phyloP scores from a whole-genome alignment of 2,329 filamentous ascomycete species.

The Microsporum canis region DNA sequence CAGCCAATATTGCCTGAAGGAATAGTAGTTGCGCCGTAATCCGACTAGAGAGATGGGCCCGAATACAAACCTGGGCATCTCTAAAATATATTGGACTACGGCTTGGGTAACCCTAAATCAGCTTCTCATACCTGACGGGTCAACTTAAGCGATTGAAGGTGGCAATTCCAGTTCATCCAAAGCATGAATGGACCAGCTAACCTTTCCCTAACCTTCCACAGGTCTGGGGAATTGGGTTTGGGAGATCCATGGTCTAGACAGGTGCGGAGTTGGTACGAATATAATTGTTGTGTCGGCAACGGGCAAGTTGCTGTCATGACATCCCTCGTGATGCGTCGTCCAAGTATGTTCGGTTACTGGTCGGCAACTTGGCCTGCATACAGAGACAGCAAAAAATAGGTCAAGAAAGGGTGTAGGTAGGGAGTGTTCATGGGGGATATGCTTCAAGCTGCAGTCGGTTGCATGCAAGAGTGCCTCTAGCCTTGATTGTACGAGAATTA shows the following conservation, averaged over 20 bases:
- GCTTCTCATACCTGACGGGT: not conserved
- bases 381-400: not conserved
- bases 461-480: not conserved
- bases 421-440: not conserved
- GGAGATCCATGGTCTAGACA: not conserved
- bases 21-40: too few species aligned
- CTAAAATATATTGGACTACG: too few species aligned
- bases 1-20: not conserved
- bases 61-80: too few species aligned
- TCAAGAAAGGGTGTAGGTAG: not conserved
- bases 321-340: not conserved
- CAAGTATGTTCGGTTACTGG: not conserved
- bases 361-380: not conserved
- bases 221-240: not conserved
- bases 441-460: not conserved
- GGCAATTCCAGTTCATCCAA: not conserved
- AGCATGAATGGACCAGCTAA: not conserved
- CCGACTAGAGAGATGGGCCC: too few species aligned
- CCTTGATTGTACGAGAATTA: not conserved
- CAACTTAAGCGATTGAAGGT: not conserved
- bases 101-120: too few species aligned
- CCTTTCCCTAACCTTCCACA: not conserved
- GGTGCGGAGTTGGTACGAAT: not conserved
- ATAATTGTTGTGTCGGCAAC: too few species aligned
- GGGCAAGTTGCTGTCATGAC: too few species aligned